phyloP scores from a whole-genome alignment of 805 yeast genomes.

The Yarrowia yakushimensis region DNA sequence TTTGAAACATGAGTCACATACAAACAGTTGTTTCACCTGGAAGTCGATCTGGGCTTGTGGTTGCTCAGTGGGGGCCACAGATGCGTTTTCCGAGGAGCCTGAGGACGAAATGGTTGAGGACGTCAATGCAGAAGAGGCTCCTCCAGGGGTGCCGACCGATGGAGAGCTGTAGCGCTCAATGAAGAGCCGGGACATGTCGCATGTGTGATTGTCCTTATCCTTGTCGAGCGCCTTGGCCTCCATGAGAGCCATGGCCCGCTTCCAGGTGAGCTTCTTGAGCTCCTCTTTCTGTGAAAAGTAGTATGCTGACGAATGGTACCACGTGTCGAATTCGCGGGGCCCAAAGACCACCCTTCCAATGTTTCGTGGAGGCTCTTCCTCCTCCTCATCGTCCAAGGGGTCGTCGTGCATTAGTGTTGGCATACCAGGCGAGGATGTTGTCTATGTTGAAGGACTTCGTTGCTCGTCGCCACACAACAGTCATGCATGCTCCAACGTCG shows the following conservation, averaged over 20 bases:
- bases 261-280: constrained; percentile 22
- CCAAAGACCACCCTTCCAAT: constrained; percentile 67
- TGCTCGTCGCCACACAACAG: not conserved
- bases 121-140: not conserved
- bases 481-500: constrained; percentile 1
- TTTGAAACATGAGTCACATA: constrained; percentile 83
- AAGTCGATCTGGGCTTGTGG: not conserved
- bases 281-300: constrained; percentile 43
- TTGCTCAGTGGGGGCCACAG: constrained; percentile 1
- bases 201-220: constrained; percentile 22
- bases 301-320: constrained; percentile 87
- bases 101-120: not conserved
- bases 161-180: constrained; percentile 10
- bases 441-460: not conserved
- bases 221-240: constrained; percentile 40
- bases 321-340: constrained; percentile 61
- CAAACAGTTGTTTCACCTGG: constrained; percentile 48
- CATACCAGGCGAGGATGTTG: not conserved
- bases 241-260: constrained; percentile 37
- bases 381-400: constrained; percentile 22
- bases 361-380: constrained; percentile 44
- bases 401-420: constrained; percentile 1
- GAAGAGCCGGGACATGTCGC: constrained; percentile 7
- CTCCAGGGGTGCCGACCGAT: not conserved
- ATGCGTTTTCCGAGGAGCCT: constrained; percentile 2